Percentiles rank a stretch among this genome's conserved stretches.
phyloP scores from a whole-genome alignment of 257 asterid genomes.

The Solanum neorickii region DNA sequence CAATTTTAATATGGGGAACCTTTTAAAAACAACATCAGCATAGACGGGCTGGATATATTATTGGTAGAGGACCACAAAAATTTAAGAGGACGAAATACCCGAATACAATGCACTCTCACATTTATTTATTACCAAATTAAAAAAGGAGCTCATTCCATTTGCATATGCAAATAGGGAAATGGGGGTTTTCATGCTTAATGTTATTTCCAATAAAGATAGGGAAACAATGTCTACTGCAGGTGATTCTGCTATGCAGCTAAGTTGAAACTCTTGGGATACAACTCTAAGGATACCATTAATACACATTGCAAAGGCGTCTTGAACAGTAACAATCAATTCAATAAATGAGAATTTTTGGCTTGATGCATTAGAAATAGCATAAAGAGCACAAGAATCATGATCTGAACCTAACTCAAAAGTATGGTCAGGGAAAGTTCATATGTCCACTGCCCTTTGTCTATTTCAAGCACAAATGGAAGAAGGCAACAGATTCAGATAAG shows the following conservation, averaged over 20 bases:
- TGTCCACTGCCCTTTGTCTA: too few relatives aligned
- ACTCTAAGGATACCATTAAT: constrained; percentile 35
- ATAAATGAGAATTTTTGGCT: constrained; percentile 25
- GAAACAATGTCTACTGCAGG: constrained; percentile 14
- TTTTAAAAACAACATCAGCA: too few relatives aligned
- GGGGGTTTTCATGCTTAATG: too few relatives aligned
- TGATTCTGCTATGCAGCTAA: constrained; percentile 4
- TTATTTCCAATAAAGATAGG: background rate
- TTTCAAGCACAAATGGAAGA: background rate
- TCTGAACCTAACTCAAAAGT: background rate
- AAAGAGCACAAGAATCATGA: constrained; percentile 11
- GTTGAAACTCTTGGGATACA: constrained; percentile 17
- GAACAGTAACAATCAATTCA: constrained; percentile 17
- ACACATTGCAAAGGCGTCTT: constrained; percentile 28
- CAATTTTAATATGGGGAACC: too few relatives aligned
- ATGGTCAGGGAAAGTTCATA: too few relatives aligned
- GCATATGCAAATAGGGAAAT: too few relatives aligned
- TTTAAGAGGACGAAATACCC: too few relatives aligned
- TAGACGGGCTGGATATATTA: too few relatives aligned
- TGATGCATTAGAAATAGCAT: constrained; percentile 4
- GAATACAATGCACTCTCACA: too few relatives aligned
- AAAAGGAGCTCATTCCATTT: too few relatives aligned
- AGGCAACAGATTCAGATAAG: constrained; percentile 6
- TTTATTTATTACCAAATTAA: too few relatives aligned
- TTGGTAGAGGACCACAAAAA: too few relatives aligned